Base-by-base conservation (phyloP, 805 yeast genomes). In the Saturnispora mendoncae region DNA sequence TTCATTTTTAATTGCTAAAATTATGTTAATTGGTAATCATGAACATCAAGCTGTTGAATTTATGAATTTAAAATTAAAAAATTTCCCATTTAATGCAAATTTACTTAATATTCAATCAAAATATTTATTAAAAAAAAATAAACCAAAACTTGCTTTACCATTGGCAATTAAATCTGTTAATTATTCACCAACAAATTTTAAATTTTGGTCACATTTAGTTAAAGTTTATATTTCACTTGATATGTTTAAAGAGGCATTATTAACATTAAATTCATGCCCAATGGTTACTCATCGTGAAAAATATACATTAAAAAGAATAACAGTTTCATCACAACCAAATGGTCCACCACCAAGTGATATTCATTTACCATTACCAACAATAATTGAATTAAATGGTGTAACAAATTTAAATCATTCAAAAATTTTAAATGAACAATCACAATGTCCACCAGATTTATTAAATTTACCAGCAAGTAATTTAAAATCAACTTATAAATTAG, bases 261-360 rank as follows among this genome's bases (percentile, higher is more conserved):
- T 82, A 43, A 74, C 87, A 1, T 66, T 84, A 49, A 84, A 84
- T 52, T 78, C 90, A 13, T 81, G 88, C 53, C 94, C 94, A 19
- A 81, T 84, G 86, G 78, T 78, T 41, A 74, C 82, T 9, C 76
- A 78, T 52, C 79, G 76, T 54, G 92, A 83, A 51, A 73, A 73
- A 47, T 82, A 67, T 55, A 66, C 69, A 18, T 67, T 81, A 51
- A 75, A 72, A 54, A 66, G 92, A 52, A 69, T 79, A 31, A 24
- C 39, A 6, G 23, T 31, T 13, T 30, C 33, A 6, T 17, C 38
- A 6, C 38, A 33, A 14, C 28, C 17, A 4, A 73, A 74, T 9
- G 72, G 75, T 21, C 71, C 78, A 17, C 59, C 62, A 20, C 55
- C 66, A 15, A 76, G 74, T 3, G 72, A 70, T 43, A 60, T 84